These are phyloP conservation scores for Geoglossum glabrum DNA, from an alignment of 495 filamentous ascomycete genomes.

Conservation along the genomic window DNA sequence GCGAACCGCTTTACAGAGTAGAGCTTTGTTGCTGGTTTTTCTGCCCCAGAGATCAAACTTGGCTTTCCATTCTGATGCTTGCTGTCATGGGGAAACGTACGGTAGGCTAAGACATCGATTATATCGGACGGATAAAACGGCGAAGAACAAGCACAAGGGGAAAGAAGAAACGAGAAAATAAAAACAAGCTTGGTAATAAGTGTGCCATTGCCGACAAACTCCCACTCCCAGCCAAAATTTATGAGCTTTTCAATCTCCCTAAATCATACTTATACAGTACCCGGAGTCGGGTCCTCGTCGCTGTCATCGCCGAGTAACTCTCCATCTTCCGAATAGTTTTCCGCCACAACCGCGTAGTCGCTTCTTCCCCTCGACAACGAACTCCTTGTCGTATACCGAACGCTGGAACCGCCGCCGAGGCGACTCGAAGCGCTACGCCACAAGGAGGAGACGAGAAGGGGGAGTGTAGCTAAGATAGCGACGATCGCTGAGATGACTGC, in stretches of 20 bases:
- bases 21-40: too few species aligned
- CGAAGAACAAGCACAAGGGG: too few species aligned
- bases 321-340: conserved; percentile 49
- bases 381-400: conserved; percentile 58
- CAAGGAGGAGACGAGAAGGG: conserved; percentile 42
- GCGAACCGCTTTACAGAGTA: too few species aligned
- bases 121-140: too few species aligned
- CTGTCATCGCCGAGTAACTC: conserved; percentile 83
- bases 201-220: neutral
- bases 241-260: neutral
- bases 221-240: neutral
- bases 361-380: conserved; percentile 68
- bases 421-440: conserved; percentile 37
- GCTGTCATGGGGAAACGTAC: too few species aligned
- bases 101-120: too few species aligned
- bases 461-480: conserved; percentile 53
- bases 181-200: neutral
- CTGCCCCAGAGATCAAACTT: too few species aligned
- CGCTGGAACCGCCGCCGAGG: conserved; percentile 17
- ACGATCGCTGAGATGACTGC: conserved; percentile 56
- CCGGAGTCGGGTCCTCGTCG: conserved; percentile 48
- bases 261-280: neutral
- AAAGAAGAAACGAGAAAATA: too few species aligned
- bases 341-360: conserved; percentile 71
- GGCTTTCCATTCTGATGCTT: too few species aligned